Percentiles rank a stretch among this genome's conserved stretches.
These are phyloP conservation scores for Galerina marginata DNA, from an alignment of 768 basidiomycete species.

Conservation along the genomic window DNA sequence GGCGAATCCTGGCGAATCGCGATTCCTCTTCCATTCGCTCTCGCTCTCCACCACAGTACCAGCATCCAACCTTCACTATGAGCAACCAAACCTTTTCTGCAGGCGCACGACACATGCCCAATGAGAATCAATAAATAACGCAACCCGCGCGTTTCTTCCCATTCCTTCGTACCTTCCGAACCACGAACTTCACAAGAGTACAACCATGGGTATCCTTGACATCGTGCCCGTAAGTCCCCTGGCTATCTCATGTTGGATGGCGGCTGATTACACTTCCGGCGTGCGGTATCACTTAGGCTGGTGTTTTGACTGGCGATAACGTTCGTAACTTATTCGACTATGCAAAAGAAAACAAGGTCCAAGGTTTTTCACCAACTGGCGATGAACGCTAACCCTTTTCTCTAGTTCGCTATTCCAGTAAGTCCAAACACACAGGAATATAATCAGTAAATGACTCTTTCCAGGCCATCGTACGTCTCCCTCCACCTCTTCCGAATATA, in stretches of 20 bases:
- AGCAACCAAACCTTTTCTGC: not conserved
- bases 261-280: constrained; percentile 1
- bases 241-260: not conserved
- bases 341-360: constrained; percentile 84
- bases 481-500: constrained; percentile 4
- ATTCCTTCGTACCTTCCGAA: constrained; percentile 11
- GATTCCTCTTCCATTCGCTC: not conserved
- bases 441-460: constrained; percentile 16
- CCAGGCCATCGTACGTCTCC: constrained; percentile 83
- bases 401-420: constrained; percentile 84
- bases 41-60: too few relatives aligned
- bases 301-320: constrained; percentile 94
- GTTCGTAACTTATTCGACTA: constrained; percentile 96
- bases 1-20: too few relatives aligned
- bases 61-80: too few relatives aligned
- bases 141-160: constrained; percentile 10
- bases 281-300: constrained; percentile 58
- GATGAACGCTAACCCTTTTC: constrained; percentile 4
- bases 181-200: constrained; percentile 8
- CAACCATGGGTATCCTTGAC: constrained; percentile 77
- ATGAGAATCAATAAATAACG: not conserved
- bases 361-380: constrained; percentile 8
- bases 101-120: constrained; percentile 2
- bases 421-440: constrained; percentile 36
- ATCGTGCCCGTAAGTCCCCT: constrained; percentile 76